These are phyloP conservation scores for Talaromyces albobiverticillius DNA, from an alignment of 2,329 filamentous ascomycete species.

Conservation along the genomic window DNA sequence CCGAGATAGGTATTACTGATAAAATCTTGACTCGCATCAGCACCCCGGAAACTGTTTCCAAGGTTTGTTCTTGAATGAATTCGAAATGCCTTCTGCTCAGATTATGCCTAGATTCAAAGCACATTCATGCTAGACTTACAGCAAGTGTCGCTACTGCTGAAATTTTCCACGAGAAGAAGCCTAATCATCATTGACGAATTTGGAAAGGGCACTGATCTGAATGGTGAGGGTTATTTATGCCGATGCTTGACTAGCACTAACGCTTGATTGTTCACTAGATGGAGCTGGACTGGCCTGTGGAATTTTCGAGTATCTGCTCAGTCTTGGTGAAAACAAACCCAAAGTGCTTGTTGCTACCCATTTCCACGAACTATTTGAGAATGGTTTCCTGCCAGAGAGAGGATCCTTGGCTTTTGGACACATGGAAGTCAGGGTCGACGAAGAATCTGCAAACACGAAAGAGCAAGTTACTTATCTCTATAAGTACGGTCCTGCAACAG, in stretches of 20 bases:
- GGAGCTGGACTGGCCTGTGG: slow-evolving; percentile 64
- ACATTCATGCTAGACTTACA: slow-evolving; percentile 81
- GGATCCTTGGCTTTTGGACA: slow-evolving; percentile 53
- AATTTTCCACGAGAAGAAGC: slow-evolving; percentile 70
- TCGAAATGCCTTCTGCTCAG: background rate
- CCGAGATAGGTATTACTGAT: slow-evolving; percentile 82
- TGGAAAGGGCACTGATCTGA: slow-evolving; percentile 64
- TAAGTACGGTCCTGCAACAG: slow-evolving; percentile 40
- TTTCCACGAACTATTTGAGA: slow-evolving; percentile 58
- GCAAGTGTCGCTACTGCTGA: slow-evolving; percentile 75
- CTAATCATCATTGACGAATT: slow-evolving; percentile 94
- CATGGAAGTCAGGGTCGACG: slow-evolving; percentile 54
- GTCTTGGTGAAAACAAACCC: slow-evolving; percentile 47
- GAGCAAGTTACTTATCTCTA: slow-evolving; percentile 67
- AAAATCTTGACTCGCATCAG: slow-evolving; percentile 85
- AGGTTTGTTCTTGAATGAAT: slow-evolving; percentile 28
- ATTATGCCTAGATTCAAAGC: slow-evolving; percentile 51
- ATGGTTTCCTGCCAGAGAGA: slow-evolving; percentile 48
- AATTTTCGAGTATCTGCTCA: slow-evolving; percentile 57
- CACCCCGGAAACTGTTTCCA: slow-evolving; percentile 67
- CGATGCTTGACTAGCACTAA: background rate
- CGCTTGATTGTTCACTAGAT: slow-evolving; percentile 38
- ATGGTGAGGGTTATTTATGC: slow-evolving; percentile 35
- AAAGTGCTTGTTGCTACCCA: slow-evolving; percentile 63
- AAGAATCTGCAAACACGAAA: slow-evolving; percentile 41